phyloP scores from a whole-genome alignment of 495 filamentous ascomycete species.

The Lepraria neglecta region DNA sequence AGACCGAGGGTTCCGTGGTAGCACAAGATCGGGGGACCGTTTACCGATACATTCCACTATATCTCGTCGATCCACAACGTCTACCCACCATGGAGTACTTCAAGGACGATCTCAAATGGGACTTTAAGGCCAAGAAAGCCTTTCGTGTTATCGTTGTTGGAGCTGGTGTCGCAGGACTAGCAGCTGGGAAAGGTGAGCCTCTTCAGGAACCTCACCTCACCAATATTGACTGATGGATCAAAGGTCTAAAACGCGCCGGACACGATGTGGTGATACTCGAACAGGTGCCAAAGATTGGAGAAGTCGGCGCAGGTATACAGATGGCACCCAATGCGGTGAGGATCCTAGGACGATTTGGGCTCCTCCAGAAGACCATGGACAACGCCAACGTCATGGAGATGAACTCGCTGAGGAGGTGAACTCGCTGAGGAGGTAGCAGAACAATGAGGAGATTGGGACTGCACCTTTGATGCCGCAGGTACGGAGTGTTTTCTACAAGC shows the following conservation, averaged over 20 bases:
- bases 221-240: background rate
- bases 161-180: background rate
- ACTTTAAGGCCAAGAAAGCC: background rate
- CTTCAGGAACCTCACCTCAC: background rate
- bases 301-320: constrained; percentile 74
- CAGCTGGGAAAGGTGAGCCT: background rate
- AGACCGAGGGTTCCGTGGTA: background rate
- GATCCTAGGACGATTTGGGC: constrained; percentile 62
- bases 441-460: background rate
- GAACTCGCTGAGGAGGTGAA: background rate
- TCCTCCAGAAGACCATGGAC: constrained; percentile 59
- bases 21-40: background rate
- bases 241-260: constrained; percentile 21
- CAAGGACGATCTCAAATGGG: background rate
- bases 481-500: background rate
- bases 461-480: constrained; percentile 10
- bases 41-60: background rate
- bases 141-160: constrained; percentile 5
- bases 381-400: constrained; percentile 39
- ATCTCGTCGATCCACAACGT: background rate
- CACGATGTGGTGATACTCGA: constrained; percentile 39
- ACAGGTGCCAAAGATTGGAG: constrained; percentile 33
- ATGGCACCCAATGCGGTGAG: constrained; percentile 74
- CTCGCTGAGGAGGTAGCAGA: too few relatives aligned
- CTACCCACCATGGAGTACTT: background rate